Evolutionary conservation across 306 rosid genomes (phyloP).

Genomic region (Quercus alba): DNA sequence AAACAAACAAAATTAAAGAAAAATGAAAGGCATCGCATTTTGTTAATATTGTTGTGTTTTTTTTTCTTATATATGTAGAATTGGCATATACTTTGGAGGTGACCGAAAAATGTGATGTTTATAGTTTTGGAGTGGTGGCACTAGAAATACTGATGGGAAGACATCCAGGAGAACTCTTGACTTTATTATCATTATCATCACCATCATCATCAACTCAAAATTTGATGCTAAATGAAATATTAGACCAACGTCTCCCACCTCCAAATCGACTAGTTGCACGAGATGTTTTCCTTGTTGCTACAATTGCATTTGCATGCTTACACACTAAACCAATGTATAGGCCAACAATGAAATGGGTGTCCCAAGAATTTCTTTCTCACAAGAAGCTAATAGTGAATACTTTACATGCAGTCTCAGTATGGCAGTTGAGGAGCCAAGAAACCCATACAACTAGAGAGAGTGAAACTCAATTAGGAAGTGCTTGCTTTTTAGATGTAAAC

Average conservation of each 20-base stretch:
- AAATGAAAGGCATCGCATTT: no score
- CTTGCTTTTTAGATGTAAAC: no score
- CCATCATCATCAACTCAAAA: background rate
- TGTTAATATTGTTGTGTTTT: background rate
- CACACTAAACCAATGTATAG: no score
- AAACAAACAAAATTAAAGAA: no score
- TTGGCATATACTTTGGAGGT: background rate
- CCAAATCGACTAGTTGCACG: background rate
- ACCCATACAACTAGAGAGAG: no score
- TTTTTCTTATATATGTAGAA: background rate
- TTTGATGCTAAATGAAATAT: background rate
- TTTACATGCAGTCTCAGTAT: no score
- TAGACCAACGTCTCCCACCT: background rate
- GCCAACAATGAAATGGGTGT: no score
- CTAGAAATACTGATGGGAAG: conserved; percentile 20
- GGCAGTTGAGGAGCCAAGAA: no score
- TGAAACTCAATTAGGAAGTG: no score
- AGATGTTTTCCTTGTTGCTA: background rate
- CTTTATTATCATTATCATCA: no score
- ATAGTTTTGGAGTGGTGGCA: conserved; percentile 21
- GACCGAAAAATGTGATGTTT: conserved; percentile 20
- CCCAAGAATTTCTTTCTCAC: no score
- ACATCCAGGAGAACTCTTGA: background rate
- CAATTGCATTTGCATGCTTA: background rate
- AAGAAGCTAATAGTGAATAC: no score